Evolutionary conservation across 2,329 filamentous ascomycete genomes (phyloP), one percentile per base, ranked within the genome.

Genomic region (Davidsoniella eucalypti): DNA sequence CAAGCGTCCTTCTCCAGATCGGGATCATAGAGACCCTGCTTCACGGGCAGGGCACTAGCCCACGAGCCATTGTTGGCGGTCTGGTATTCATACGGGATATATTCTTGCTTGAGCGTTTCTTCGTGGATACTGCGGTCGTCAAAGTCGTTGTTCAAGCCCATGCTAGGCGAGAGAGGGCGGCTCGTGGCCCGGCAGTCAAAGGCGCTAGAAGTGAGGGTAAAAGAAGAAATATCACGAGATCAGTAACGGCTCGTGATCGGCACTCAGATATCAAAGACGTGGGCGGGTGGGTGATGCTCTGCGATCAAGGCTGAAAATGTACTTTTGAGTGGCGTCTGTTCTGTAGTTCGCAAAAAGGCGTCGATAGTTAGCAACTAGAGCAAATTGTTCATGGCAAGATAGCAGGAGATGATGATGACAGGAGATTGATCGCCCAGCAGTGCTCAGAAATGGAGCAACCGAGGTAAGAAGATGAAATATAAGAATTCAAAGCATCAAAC

Each of bases 1-100:
- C 92, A 98, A 58, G 92, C 88, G 88, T 98, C 92, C 68, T 96
- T 96, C 70, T 96, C 92, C 57, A 93, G 79, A 65, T 82, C 80
- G 56, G 92, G 92, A 70, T 96, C 88, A 65, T 98, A 98, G 47
- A 98, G 79, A 75, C 90, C 92, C 63, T 96, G 90, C 80, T 94
- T 94, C 76, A 93, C 79, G 62, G 92, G 92, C 60, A 98, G 78
- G 63, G 90, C 84, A 63, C 88, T 86, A 60, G 90, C 92, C 92
- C 92, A 93, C 58, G 86, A 90, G 65, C 62, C 67, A 64, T 87
- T 87, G 71, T 87, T 87, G 65, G 87, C 81, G 54, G 80, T 81
- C 67, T 92, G 81, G 68, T 92, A 96, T 66, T 87, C 80, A 79
- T 90, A 95, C 47, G 73, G 76, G 62, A 73, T 69, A 62, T 80